Evolutionary conservation across 2,329 filamentous ascomycete genomes (phyloP), one percentile per base, ranked within the genome.

Genomic region (Diplodia intermedia): DNA sequence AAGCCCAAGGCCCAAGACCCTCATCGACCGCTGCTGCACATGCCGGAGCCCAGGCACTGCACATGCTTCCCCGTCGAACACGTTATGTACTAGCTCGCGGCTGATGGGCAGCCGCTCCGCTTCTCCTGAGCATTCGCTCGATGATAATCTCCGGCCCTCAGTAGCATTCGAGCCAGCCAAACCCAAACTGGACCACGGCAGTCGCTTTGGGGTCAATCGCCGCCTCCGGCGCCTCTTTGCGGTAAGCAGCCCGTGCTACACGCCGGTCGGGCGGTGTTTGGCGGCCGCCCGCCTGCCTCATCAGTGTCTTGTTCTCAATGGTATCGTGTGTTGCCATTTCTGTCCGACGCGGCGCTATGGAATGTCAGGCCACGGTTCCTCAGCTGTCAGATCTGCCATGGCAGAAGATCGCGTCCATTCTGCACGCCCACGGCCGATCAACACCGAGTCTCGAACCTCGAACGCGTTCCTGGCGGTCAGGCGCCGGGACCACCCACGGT

Each of bases 181-280:
- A 66, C 65, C 65, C 65, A 60, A 66, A 57, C 26, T 54, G 52
- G 43, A 66, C 65, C 49, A 40, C 65, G 31, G 36, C 31, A 20
- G 38, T 66, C 38, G 65, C 29, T 54, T 54, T 50, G 38, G 52
- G 49, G 29, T 40, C 53, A 14, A 18, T 47, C 40, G 49, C 40
- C 40, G 40, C 53, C 53, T 33, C 36, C 63, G 38, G 33, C 38
- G 38, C 63, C 63, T 57, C 52, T 57, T 65, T 57, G 33, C 11
- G 52, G 65, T 38, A 66, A 50, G 52, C 53, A 15, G 12, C 26
- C 40, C 53, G 53, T 66, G 38, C 52, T 33, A 66, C 65, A 53
- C 65, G 65, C 53, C 65, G 23, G 20, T 52, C 23, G 43, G 60
- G 60, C 60, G 60, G 60, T 33, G 60, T 20, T 52, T n/a, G 33